A percentile compares a stretch with the other conserved stretches of the same genome.
These are phyloP conservation scores for Microstegium vimineum DNA, from an alignment of 176 grass and related monocot genomes.

Conservation along the genomic window DNA sequence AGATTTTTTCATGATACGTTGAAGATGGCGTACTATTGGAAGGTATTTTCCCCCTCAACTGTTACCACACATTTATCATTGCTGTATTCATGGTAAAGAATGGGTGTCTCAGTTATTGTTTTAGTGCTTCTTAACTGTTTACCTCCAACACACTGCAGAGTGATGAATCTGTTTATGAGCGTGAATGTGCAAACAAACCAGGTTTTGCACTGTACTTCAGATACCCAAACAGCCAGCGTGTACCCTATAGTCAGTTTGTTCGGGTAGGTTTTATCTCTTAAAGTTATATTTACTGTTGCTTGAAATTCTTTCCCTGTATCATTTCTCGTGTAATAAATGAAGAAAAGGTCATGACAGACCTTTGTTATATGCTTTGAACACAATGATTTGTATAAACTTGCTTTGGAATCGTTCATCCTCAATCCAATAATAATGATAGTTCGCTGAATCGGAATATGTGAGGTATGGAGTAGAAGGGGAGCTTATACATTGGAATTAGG, in stretches of 20 bases:
- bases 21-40: conserved; percentile 96
- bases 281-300: conserved; percentile 24
- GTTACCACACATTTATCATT: not conserved
- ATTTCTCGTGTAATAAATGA: not conserved
- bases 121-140: conserved; percentile 20
- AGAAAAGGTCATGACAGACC: not conserved
- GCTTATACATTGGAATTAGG: not conserved
- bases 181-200: conserved; percentile 92
- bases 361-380: not conserved
- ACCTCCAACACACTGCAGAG: conserved; percentile 51
- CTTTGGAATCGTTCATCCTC: not conserved
- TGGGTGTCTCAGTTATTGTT: conserved; percentile 14
- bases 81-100: conserved; percentile 6
- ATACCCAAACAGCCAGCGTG: conserved; percentile 83
- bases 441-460: not conserved
- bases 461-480: not conserved
- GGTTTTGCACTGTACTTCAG: conserved; percentile 89
- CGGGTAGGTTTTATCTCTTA: conserved; percentile 53
- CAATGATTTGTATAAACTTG: not conserved
- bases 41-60: conserved; percentile 51
- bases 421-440: not conserved
- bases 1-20: conserved; percentile 91
- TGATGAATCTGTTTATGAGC: conserved; percentile 95
- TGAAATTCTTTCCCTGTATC: conserved; percentile 1
- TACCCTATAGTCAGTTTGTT: conserved; percentile 78